Percentiles rank a stretch among this genome's conserved stretches.
Evolutionary conservation across 768 basidiomycete genomes (phyloP).

Genomic region (Botryobasidium botryosum): DNA sequence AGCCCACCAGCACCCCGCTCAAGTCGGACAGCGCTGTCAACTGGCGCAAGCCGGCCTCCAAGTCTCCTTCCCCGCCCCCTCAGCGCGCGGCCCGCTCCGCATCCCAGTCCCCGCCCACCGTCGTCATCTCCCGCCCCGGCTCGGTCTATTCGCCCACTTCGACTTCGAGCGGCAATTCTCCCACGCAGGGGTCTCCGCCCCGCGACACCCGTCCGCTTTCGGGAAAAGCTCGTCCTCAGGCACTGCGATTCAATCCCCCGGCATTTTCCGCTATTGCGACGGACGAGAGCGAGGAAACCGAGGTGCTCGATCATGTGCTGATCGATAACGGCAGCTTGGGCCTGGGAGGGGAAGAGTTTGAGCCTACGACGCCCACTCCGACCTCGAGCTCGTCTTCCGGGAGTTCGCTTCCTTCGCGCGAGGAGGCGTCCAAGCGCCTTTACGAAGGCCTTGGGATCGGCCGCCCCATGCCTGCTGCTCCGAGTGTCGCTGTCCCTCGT

Average conservation of each 20-base stretch:
- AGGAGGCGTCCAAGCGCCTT: constrained; percentile 71
- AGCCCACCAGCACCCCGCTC: constrained; percentile 3
- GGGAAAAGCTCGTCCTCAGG: constrained; percentile 40
- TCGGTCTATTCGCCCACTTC: constrained; percentile 27
- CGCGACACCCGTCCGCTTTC: not conserved
- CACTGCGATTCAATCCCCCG: constrained; percentile 43
- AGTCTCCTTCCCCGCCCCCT: constrained; percentile 27
- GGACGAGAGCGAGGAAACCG: not conserved
- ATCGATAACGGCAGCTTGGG: not conserved
- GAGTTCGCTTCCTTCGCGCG: constrained; percentile 62
- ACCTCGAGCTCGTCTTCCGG: constrained; percentile 29
- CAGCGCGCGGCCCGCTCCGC: too few species aligned
- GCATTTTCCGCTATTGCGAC: constrained; percentile 21
- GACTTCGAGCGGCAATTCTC: not conserved
- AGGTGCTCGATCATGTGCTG: not conserved
- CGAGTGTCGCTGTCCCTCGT: constrained; percentile 24
- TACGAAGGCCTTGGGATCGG: constrained; percentile 83
- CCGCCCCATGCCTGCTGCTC: constrained; percentile 33
- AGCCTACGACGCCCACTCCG: not conserved
- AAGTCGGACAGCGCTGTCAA: constrained; percentile 7
- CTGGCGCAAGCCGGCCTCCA: constrained; percentile 29
- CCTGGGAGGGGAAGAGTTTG: not conserved
- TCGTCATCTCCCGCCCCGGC: constrained; percentile 54
- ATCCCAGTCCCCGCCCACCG: constrained; percentile 32
- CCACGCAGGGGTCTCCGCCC: not conserved